Conservation (phyloP, 1,284 basidiomycete species). For the Gomphus sp. region DNA sequence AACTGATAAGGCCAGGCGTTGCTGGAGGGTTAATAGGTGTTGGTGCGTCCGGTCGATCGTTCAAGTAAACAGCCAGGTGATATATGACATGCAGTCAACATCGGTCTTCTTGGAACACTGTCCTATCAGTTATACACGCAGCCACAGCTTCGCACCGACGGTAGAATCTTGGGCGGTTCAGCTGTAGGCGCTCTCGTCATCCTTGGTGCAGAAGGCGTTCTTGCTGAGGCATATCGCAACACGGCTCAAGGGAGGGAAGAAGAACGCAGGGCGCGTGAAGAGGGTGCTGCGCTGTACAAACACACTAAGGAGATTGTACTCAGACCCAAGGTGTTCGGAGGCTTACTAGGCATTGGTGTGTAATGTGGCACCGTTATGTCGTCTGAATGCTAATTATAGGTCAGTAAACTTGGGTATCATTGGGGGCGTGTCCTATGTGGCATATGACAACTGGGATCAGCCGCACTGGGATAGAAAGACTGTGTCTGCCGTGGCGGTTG, state of each 20-base stretch:
- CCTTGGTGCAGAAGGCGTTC: constrained; percentile 53
- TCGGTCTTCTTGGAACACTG: constrained; percentile 56
- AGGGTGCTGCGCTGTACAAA: constrained; percentile 53
- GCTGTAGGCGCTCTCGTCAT: constrained; percentile 47
- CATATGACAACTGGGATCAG: constrained; percentile 61
- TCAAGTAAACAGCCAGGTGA: background rate
- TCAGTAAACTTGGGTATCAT: constrained; percentile 63
- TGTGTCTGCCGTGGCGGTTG: constrained; percentile 55
- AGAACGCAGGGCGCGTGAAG: constrained; percentile 47
- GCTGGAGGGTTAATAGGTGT: constrained; percentile 68
- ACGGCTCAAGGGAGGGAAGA: constrained; percentile 52
- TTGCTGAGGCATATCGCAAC: constrained; percentile 52
- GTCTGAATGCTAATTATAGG: background rate
- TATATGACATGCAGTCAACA: constrained; percentile 45
- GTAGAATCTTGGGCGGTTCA: constrained; percentile 42
- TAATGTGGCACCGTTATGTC: constrained; percentile 8
- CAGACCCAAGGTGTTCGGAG: constrained; percentile 61
- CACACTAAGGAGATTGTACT: constrained; percentile 52
- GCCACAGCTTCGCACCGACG: constrained; percentile 53
- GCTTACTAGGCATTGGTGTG: constrained; percentile 56
- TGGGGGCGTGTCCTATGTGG: constrained; percentile 58
- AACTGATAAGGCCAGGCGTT: constrained; percentile 57
- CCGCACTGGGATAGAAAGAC: constrained; percentile 62
- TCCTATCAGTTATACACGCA: constrained; percentile 62
- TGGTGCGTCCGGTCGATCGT: constrained; percentile 30